Base-by-base conservation (phyloP, 2,329 filamentous ascomycete species). In the Fusarium nelsonii region DNA sequence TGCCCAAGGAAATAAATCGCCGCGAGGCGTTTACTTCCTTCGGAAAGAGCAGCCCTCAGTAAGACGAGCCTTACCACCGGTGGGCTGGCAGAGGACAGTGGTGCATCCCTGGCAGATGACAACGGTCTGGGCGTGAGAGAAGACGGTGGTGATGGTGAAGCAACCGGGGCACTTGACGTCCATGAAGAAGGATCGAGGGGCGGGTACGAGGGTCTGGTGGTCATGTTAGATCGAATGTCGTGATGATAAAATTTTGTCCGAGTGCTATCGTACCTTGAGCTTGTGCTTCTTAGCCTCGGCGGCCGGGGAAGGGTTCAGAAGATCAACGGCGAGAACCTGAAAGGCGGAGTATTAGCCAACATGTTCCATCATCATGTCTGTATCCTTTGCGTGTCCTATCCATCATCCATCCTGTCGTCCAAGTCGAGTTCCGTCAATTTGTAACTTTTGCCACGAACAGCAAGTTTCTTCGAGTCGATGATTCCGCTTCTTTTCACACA, bases 131-230 rank as follows among this genome's bases (percentile, higher is more conserved):
- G 96, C 96, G 90, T 99, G 96, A 73, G 95, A 98, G 93, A 98
- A 99, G 86, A 99, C 96, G 84, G 96, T 99, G 84, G 96, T 99
- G 90, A 99, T 99, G 85, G 94, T 97, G 92, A 98, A 99, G 93
- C 96, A 99, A 81, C 96, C 96, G 83, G 96, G 96, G 92, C 96
- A 99, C 92, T 99, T 99, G 89, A 99, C 96, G 84, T 99, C 96
- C 96, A 99, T 99, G 93, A 99, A 99, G 92, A 98, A 99, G 77
- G 95, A 98, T 84, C 96, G 93, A 80, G 96, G 96, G 75, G 90
- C 91, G 80, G 96, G 96, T 82, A 99, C 96, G 79, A 99, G 92
- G 77, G 89, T 94, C 94, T 97, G 76, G 69, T 41, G 23, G 56
- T 46, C 16, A 58, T 64, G 68, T 78, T 71, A 74, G 70, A 70